Percentiles rank a stretch among this genome's conserved stretches.
Conservation (phyloP, 78 protist species). For the Emiliania huxleyi region DNA sequence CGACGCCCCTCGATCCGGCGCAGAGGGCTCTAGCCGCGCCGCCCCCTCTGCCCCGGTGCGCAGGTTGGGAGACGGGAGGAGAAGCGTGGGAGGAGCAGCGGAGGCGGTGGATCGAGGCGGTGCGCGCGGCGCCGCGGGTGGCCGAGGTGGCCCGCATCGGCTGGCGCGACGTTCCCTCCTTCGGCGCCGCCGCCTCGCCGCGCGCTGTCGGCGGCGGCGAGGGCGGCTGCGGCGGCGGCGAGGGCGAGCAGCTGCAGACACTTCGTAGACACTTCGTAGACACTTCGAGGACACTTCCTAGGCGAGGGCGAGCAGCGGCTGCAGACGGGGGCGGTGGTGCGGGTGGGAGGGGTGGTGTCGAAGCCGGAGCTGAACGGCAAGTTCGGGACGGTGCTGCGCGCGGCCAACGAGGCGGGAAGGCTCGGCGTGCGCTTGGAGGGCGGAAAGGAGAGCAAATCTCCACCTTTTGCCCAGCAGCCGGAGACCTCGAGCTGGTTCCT, state of each 20-base stretch:
- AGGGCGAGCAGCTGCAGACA: no score
- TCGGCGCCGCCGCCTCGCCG: background rate
- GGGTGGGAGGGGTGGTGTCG: background rate
- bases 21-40: no score
- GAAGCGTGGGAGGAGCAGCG: background rate
- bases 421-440: background rate
- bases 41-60: no score
- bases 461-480: no score
- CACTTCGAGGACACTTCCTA: no score
- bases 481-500: no score
- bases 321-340: background rate
- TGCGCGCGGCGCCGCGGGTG: background rate
- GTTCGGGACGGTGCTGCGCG: background rate
- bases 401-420: background rate
- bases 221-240: no score
- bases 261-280: no score
- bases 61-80: background rate
- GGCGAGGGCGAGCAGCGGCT: background rate
- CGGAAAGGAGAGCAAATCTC: no score
- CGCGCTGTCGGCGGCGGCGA: background rate
- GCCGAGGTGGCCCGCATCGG: background rate
- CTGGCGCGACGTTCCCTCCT: background rate
- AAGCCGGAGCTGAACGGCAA: conserved; percentile 16
- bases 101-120: background rate
- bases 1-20: no score